Evolutionary conservation across 805 yeast genomes (phyloP).

Genomic region (Saccharomycopsis oosterbeekiorum): DNA sequence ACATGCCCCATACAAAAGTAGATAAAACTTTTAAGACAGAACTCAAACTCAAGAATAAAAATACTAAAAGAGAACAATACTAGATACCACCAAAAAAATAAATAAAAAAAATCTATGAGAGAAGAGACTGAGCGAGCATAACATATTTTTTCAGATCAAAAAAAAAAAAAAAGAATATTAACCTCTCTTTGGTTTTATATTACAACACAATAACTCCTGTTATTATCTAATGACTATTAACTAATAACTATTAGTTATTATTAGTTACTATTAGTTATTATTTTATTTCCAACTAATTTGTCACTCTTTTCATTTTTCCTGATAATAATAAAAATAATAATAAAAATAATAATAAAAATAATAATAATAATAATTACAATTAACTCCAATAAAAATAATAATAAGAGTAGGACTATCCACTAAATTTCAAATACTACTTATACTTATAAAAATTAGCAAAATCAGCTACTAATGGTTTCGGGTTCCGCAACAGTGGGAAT

Average conservation of each 20-base stretch:
- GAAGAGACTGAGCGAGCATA: not conserved
- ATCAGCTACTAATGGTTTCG: not conserved
- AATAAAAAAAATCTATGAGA: not conserved
- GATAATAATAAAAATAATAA: not conserved
- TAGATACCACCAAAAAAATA: not conserved
- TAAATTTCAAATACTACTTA: no score
- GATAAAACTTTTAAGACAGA: not conserved
- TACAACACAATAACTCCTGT: not conserved
- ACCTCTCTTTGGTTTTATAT: no score
- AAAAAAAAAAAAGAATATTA: not conserved
- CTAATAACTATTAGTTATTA: not conserved
- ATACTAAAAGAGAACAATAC: not conserved
- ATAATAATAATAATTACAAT: not conserved
- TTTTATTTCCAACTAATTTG: not conserved
- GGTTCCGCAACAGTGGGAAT: conserved; percentile 16
- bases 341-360: not conserved
- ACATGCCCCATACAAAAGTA: no score
- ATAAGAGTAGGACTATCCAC: no score
- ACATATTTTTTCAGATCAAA: not conserved
- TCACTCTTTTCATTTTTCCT: not conserved
- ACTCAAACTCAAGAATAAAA: not conserved
- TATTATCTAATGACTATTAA: not conserved
- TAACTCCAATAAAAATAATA: no score
- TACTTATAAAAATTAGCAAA: no score
- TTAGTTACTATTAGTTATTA: not conserved